Evolutionary conservation across 2,329 filamentous ascomycete species (phyloP).

Genomic region (Aspergillus japonicus): DNA sequence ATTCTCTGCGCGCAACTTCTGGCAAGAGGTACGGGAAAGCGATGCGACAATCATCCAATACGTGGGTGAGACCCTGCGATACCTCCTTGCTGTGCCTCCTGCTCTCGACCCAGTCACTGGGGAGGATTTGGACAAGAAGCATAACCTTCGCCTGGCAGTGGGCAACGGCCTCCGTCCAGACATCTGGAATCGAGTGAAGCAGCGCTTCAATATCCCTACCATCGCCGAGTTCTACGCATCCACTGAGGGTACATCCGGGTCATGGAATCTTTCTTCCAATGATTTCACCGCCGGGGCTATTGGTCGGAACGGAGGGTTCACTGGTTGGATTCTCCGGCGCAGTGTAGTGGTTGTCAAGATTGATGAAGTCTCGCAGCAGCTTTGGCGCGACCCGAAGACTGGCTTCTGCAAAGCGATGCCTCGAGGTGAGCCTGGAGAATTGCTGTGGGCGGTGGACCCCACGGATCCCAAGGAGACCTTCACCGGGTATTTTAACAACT

Average conservation of each 20-base stretch:
- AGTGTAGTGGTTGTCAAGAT: conserved; percentile 63
- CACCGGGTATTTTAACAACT: conserved; percentile 79
- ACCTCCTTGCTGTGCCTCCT: conserved; percentile 67
- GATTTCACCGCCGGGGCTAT: conserved; percentile 74
- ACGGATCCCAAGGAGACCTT: conserved; percentile 64
- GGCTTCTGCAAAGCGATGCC: conserved; percentile 64
- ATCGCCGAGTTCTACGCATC: conserved; percentile 80
- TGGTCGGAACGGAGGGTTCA: conserved; percentile 67
- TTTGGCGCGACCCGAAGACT: conserved; percentile 65
- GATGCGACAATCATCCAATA: conserved; percentile 79
- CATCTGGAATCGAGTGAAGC: conserved; percentile 79
- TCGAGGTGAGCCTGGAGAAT: conserved; percentile 68
- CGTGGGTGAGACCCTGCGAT: conserved; percentile 83
- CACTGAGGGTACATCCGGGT: conserved; percentile 68
- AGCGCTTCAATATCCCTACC: conserved; percentile 71
- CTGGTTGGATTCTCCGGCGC: conserved; percentile 53
- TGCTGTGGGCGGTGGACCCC: conserved; percentile 69
- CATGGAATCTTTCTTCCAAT: conserved; percentile 73
- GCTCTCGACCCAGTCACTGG: conserved; percentile 63
- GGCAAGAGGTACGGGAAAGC: conserved; percentile 69
- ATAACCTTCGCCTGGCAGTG: conserved; percentile 72
- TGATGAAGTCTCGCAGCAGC: conserved; percentile 68
- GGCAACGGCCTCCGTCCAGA: conserved; percentile 85
- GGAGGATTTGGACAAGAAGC: conserved; percentile 67
- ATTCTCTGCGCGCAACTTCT: conserved; percentile 76